phyloP scores from a whole-genome alignment of 2,329 filamentous ascomycete genomes.

The Blastomyces gilchristii region DNA sequence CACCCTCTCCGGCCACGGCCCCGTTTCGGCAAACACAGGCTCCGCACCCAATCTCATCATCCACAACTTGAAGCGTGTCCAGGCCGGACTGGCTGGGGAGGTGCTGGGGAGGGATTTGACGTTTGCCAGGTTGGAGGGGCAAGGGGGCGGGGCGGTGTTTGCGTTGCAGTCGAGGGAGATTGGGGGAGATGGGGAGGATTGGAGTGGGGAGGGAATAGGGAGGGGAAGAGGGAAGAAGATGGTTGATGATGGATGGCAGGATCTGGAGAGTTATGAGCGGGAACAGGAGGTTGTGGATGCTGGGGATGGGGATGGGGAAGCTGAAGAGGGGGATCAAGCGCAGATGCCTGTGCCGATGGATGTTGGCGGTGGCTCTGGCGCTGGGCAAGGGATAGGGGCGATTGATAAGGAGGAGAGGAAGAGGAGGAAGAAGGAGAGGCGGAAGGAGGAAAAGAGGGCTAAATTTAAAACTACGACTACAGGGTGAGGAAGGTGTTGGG shows the following conservation, averaged over 20 bases:
- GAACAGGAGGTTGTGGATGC: constrained; percentile 32
- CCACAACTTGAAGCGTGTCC: constrained; percentile 37
- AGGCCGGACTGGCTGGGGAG: constrained; percentile 35
- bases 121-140: constrained; percentile 22
- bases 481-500: neutral
- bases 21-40: constrained; percentile 33
- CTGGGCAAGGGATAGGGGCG: constrained; percentile 32
- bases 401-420: constrained; percentile 46
- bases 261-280: constrained; percentile 25
- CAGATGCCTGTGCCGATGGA: constrained; percentile 31
- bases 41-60: constrained; percentile 34
- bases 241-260: constrained; percentile 18
- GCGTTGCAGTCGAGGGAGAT: constrained; percentile 8
- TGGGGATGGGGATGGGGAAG: constrained; percentile 17
- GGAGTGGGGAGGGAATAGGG: constrained; percentile 25
- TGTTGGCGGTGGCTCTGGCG: constrained; percentile 32
- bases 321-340: constrained; percentile 14
- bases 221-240: neutral
- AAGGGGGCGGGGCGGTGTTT: constrained; percentile 6
- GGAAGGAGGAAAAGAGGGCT: constrained; percentile 36
- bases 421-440: constrained; percentile 46
- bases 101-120: constrained; percentile 33
- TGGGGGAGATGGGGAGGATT: constrained; percentile 19
- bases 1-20: constrained; percentile 35
- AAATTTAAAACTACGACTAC: constrained; percentile 21